Evolutionary conservation across 179 eudicot genomes (phyloP), one percentile per base, ranked within the genome.

Genomic region (Monotropa hypopitys): DNA sequence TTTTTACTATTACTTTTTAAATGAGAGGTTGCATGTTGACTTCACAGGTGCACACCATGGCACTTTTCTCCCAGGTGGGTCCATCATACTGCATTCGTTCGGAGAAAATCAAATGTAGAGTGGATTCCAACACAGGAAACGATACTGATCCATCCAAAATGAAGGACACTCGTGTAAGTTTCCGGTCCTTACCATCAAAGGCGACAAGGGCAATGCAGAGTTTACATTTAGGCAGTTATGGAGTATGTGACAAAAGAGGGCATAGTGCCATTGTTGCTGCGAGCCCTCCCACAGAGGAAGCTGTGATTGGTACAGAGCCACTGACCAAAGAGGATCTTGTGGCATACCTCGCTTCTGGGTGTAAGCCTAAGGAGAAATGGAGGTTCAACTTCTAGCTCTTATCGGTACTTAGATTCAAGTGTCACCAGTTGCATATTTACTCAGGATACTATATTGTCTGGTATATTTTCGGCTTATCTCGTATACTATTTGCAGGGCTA

Each of bases 361-460:
- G 99, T 90, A 91, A 96, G 87, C 89, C 99, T 65, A 96, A 96
- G 85, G 91, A 91, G 70, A 87, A 93, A 32, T 96, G 99, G 98
- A 93, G 99, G 99, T 95, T 76, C 54, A 74, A 78, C 63, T 84
- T 82, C 79, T 80, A 76, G 80, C 83, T 85, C 78, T 82, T 76
- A 46, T 84, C 72, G 80, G 74, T 84, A 73, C 83, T 78, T 50
- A 59, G 30, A 70, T 82, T 49, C 46, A 18, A 16, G 61, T 80
- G 67, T 50, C 57, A 78, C 72, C n/a, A 47, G 53, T 16, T 66
- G 26, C 43, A 38, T 43, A 32, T 50, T 66, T 23, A 35, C 18
- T 77, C 40, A 12, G 21, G n/a, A 46, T 70, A 15, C 30, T 61
- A n/a, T 35, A 35, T 35, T 38, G 16, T 21, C 51, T 77, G 23